Conservation (phyloP, 371 early-diverging fungal genomes). For the Mucor velutinosus region DNA sequence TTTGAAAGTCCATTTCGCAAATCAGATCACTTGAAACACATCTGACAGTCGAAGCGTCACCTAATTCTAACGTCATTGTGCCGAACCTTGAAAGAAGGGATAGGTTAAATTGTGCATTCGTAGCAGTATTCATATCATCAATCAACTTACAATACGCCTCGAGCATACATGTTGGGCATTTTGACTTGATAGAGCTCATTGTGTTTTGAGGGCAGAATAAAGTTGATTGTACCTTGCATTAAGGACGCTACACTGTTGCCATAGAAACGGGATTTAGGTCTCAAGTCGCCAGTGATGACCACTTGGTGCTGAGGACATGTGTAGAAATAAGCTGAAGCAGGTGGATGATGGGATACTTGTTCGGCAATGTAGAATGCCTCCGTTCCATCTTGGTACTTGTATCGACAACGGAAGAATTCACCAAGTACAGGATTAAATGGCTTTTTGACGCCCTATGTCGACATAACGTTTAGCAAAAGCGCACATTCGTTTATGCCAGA, state of each 20-base stretch:
- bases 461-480: background rate
- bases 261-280: slow-evolving; percentile 88
- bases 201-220: slow-evolving; percentile 58
- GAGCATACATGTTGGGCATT: slow-evolving; percentile 93
- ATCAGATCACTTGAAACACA: slow-evolving; percentile 77
- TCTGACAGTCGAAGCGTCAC: slow-evolving; percentile 74
- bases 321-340: slow-evolving; percentile 87
- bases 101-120: background rate
- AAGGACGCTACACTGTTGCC: slow-evolving; percentile 93
- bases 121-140: background rate
- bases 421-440: slow-evolving; percentile 97
- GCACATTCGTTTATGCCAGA: background rate
- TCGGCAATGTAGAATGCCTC: slow-evolving; percentile 87
- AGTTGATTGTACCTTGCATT: slow-evolving; percentile 82
- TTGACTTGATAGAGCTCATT: slow-evolving; percentile 80
- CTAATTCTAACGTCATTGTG: slow-evolving; percentile 92
- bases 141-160: slow-evolving; percentile 70
- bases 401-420: slow-evolving; percentile 88
- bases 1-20: slow-evolving; percentile 89
- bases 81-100: slow-evolving; percentile 64
- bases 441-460: slow-evolving; percentile 88
- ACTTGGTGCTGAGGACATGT: slow-evolving; percentile 84
- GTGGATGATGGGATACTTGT: slow-evolving; percentile 98
- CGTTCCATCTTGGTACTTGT: slow-evolving; percentile 71
- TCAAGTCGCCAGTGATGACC: slow-evolving; percentile 79